Percentiles rank a stretch among this genome's conserved stretches.
Conservation (phyloP, 1,284 basidiomycete species). For the Volvariella volvacea region DNA sequence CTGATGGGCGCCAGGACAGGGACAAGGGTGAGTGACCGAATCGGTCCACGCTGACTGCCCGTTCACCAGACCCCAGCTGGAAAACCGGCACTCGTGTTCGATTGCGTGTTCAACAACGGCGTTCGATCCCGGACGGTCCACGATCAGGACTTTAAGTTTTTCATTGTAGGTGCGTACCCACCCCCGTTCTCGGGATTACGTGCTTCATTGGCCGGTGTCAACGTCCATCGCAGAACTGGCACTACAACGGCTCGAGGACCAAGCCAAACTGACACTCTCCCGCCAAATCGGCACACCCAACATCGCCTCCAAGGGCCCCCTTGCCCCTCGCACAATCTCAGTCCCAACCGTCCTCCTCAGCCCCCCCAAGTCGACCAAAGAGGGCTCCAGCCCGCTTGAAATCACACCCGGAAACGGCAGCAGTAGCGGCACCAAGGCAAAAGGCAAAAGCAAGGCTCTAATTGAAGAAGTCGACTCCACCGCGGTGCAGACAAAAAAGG, state of each 20-base stretch:
- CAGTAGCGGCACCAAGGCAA: neutral
- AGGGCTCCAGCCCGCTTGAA: no score
- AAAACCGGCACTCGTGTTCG: constrained; percentile 60
- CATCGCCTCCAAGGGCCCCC: constrained; percentile 62
- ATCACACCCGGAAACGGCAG: neutral
- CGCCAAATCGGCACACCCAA: constrained; percentile 63
- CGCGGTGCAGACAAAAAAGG: no score
- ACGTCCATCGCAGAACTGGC: constrained; percentile 48
- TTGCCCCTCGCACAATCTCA: constrained; percentile 45
- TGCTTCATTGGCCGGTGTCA: no score
- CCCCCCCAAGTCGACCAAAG: neutral
- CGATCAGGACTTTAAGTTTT: constrained; percentile 59
- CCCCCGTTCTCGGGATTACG: neutral
- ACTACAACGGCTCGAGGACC: constrained; percentile 59
- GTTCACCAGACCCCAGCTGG: constrained; percentile 41
- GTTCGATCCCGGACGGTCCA: constrained; percentile 51
- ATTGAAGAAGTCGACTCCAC: constrained; percentile 4
- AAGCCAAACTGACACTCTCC: constrained; percentile 49
- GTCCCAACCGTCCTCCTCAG: constrained; percentile 40
- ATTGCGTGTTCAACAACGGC: constrained; percentile 55
- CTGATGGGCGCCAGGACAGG: constrained; percentile 49
- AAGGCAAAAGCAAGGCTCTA: constrained; percentile 1
- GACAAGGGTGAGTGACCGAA: constrained; percentile 56
- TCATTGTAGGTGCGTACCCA: constrained; percentile 49
- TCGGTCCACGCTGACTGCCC: neutral